Conservation (phyloP, 768 basidiomycete species). For the Leccinellum rugosiceps region DNA sequence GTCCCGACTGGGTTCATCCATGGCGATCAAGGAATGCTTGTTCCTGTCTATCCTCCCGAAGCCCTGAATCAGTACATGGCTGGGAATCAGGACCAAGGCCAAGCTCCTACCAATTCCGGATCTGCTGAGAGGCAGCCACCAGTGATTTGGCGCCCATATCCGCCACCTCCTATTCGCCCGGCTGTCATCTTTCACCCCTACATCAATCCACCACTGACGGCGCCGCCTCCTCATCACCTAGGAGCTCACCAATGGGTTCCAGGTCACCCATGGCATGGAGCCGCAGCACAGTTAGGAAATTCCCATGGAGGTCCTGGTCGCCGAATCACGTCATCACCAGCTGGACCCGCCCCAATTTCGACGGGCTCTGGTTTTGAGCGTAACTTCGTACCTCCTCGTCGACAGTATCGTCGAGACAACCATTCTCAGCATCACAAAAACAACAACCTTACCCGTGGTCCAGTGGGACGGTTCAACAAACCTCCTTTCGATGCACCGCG, state of each 20-base stretch:
- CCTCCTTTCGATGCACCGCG: constrained; percentile 16
- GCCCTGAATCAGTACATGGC: constrained; percentile 70
- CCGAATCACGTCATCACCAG: constrained; percentile 12
- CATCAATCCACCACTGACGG: constrained; percentile 22
- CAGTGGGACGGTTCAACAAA: constrained; percentile 20
- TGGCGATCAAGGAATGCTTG: constrained; percentile 67
- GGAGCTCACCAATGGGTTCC: constrained; percentile 27
- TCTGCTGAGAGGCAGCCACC: constrained; percentile 30
- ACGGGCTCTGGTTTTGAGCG: constrained; percentile 22
- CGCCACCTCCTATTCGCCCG: constrained; percentile 31
- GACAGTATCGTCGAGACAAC: constrained; percentile 32
- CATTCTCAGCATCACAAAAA: constrained; percentile 28
- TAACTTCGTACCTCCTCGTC: constrained; percentile 24
- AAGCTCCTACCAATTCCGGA: constrained; percentile 15
- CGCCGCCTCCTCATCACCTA: constrained; percentile 16
- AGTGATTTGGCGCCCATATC: constrained; percentile 34
- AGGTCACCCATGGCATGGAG: constrained; percentile 23
- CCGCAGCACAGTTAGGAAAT: constrained; percentile 15
- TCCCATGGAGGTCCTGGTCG: constrained; percentile 13
- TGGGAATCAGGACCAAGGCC: constrained; percentile 32
- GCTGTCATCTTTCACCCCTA: constrained; percentile 31
- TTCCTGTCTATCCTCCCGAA: constrained; percentile 68
- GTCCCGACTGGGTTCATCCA: constrained; percentile 69
- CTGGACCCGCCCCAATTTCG: constrained; percentile 10
- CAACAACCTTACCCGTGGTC: constrained; percentile 19